Conservation (phyloP, 2,329 filamentous ascomycete species). For the Alternaria hordeiaustralica region DNA sequence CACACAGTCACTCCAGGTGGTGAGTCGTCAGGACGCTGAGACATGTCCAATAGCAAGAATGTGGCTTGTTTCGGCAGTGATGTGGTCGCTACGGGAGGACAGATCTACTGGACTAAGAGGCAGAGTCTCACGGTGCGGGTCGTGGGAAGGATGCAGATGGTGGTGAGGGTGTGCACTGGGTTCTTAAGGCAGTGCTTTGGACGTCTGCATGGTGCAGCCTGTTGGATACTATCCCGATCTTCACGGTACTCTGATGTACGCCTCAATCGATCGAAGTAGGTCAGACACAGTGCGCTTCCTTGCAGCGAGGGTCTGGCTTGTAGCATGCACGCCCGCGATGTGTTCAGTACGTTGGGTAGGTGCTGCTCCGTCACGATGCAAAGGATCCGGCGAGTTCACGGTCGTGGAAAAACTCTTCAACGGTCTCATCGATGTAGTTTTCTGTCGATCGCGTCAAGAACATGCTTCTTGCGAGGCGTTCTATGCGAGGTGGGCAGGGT, state of each 20-base stretch:
- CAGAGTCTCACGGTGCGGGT: not conserved
- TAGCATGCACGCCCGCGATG: not conserved
- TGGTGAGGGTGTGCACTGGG: not conserved
- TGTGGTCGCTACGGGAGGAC: not conserved
- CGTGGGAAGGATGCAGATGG: not conserved
- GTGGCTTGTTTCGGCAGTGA: not conserved
- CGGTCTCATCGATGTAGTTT: not conserved
- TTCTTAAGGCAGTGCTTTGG: not conserved
- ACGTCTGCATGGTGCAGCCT: not conserved
- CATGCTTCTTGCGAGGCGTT: not conserved
- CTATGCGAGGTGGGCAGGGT: not conserved
- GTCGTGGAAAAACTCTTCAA: constrained; percentile 1
- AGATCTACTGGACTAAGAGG: not conserved
- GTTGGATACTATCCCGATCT: not conserved
- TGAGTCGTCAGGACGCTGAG: not conserved
- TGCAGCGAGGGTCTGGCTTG: not conserved
- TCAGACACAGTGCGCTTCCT: not conserved
- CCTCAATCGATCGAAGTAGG: not conserved
- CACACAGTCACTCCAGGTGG: not conserved
- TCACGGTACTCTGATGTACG: not conserved
- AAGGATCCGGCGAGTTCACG: not conserved
- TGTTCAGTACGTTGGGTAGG: not conserved
- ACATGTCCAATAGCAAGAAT: not conserved
- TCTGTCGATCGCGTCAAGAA: not conserved
- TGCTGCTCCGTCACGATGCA: not conserved